Percentiles rank a stretch among this genome's conserved stretches.
Evolutionary conservation across 2,329 filamentous ascomycete genomes (phyloP).

Genomic region (Curvularia lunata): DNA sequence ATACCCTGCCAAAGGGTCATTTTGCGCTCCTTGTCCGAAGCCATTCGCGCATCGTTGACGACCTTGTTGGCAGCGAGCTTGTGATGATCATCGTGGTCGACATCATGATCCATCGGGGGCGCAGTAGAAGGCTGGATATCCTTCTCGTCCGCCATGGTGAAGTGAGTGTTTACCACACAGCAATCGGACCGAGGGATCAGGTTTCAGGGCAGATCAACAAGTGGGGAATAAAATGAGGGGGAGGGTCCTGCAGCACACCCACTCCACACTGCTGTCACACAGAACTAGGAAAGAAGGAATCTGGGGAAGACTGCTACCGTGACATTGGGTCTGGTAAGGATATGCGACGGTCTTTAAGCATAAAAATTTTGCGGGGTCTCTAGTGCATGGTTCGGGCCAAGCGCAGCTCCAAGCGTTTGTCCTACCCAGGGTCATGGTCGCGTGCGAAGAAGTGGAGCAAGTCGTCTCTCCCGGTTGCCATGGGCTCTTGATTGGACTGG

Average conservation of each 20-base stretch:
- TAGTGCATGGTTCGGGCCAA: conserved; percentile 13
- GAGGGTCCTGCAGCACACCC: background rate
- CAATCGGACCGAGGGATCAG: conserved; percentile 10
- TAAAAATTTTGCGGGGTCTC: conserved; percentile 33
- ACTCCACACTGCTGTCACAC: conserved; percentile 7
- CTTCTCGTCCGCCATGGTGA: conserved; percentile 26
- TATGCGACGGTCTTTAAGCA: conserved; percentile 27
- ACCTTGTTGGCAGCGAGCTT: conserved; percentile 41
- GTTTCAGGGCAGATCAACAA: conserved; percentile 3
- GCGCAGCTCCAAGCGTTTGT: conserved; percentile 13
- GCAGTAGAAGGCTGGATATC: conserved; percentile 30
- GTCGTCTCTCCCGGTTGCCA: conserved; percentile 10
- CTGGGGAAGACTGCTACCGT: conserved; percentile 24
- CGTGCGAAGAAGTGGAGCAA: conserved; percentile 28
- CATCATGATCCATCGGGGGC: conserved; percentile 18
- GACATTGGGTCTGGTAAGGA: conserved; percentile 22
- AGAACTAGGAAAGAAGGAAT: conserved; percentile 12
- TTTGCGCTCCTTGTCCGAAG: conserved; percentile 57
- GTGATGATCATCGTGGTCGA: conserved; percentile 26
- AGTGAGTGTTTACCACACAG: background rate
- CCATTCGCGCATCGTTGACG: conserved; percentile 52
- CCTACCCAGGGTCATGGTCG: conserved; percentile 23
- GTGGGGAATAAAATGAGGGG: conserved; percentile 2
- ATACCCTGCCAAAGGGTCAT: conserved; percentile 74
- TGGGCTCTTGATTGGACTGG: conserved; percentile 19